A percentile compares a stretch with the other conserved stretches of the same genome.
phyloP scores from a whole-genome alignment of 2,329 filamentous ascomycete genomes.

The Penicillium sp. region DNA sequence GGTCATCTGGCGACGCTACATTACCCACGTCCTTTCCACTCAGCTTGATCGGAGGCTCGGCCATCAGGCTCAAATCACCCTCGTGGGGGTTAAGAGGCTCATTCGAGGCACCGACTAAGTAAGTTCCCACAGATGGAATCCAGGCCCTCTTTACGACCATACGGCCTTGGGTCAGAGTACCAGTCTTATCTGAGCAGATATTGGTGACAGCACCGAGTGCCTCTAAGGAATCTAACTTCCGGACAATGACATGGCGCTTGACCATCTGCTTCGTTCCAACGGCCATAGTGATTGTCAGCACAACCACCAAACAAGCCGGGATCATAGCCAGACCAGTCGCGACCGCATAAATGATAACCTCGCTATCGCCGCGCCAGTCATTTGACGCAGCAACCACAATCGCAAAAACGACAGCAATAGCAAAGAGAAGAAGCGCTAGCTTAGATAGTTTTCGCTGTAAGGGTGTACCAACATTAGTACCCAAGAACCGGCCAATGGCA shows the following conservation, averaged over 20 bases:
- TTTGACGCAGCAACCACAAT: conserved; percentile 68
- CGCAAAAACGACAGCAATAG: conserved; percentile 64
- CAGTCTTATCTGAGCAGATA: conserved; percentile 58
- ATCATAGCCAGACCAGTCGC: conserved; percentile 61
- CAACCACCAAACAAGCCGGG: conserved; percentile 62
- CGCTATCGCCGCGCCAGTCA: conserved; percentile 52
- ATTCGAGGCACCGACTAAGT: conserved; percentile 55
- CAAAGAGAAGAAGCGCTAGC: conserved; percentile 65
- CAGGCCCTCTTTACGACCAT: conserved; percentile 63
- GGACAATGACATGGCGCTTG: conserved; percentile 56
- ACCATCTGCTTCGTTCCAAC: conserved; percentile 61
- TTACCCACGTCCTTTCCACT: conserved; percentile 22
- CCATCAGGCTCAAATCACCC: conserved; percentile 47
- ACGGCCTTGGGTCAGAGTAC: conserved; percentile 62
- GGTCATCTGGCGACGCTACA: conserved; percentile 26
- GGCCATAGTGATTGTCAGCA: conserved; percentile 66
- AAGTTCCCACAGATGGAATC: conserved; percentile 58
- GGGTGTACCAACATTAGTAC: conserved; percentile 67
- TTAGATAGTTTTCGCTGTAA: conserved; percentile 67
- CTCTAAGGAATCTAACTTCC: conserved; percentile 57
- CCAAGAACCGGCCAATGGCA: conserved; percentile 62
- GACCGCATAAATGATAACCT: conserved; percentile 65
- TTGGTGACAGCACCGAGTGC: conserved; percentile 62
- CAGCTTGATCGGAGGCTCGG: conserved; percentile 31
- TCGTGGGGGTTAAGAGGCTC: conserved; percentile 58